These are phyloP conservation scores for Cafeteria roenbergensis DNA, from an alignment of 108 stramenopile genomes.

Conservation along the genomic window DNA sequence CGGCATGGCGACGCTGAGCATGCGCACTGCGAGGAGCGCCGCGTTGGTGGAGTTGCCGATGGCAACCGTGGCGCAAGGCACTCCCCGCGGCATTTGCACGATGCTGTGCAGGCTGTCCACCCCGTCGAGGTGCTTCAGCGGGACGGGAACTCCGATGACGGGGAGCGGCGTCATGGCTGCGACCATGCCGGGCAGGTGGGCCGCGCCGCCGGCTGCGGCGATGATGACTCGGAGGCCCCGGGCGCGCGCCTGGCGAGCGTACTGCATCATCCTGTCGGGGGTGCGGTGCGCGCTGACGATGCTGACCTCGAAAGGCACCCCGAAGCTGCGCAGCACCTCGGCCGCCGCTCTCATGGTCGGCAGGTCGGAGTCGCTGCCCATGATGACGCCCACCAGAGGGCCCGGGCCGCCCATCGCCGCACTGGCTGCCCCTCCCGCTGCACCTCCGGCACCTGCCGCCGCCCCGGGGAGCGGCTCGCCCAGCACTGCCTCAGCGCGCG, in stretches of 20 bases:
- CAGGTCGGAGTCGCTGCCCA: conserved; percentile 92
- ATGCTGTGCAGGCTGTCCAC: conserved; percentile 88
- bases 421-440: neutral
- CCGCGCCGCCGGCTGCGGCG: conserved; percentile 97
- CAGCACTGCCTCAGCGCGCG: conserved; percentile 5
- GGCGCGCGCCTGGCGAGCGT: conserved; percentile 64
- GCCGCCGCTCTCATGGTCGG: conserved; percentile 85
- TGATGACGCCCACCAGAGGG: conserved; percentile 75
- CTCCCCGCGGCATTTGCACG: conserved; percentile 95
- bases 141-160: conserved; percentile 92
- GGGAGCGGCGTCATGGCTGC: conserved; percentile 86
- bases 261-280: conserved; percentile 72
- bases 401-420: neutral
- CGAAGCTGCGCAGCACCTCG: conserved; percentile 68
- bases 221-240: conserved; percentile 81
- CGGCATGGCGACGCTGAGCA: conserved; percentile 25
- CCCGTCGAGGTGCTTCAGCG: conserved; percentile 86
- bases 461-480: conserved; percentile 11
- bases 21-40: conserved; percentile 82
- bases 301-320: conserved; percentile 78
- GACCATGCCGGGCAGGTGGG: conserved; percentile 96
- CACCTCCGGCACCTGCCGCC: neutral
- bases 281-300: conserved; percentile 96
- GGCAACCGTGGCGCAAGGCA: conserved; percentile 98
- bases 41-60: conserved; percentile 96